Percentiles rank a stretch among this genome's conserved stretches.
Evolutionary conservation across 140 eudicot species (phyloP).

Genomic region (Erigeron philadelphicus): DNA sequence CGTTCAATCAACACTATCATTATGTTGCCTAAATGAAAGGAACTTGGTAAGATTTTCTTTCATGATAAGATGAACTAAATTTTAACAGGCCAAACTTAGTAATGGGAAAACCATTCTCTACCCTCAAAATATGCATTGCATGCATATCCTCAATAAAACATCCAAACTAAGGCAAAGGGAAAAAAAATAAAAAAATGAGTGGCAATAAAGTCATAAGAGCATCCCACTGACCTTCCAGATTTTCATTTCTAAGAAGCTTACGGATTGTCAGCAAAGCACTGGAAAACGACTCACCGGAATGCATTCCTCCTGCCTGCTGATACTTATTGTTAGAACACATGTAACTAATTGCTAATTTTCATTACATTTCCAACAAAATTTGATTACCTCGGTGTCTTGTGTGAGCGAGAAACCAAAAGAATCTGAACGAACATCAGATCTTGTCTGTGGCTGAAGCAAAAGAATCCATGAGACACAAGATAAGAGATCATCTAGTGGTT

Average conservation of each 20-base stretch:
- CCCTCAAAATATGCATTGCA: background rate
- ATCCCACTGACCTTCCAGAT: conserved; percentile 48
- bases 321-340: conserved; percentile 16
- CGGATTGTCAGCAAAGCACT: conserved; percentile 48
- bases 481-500: conserved; percentile 73
- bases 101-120: conserved; percentile 1
- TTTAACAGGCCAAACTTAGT: background rate
- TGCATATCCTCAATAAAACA: background rate
- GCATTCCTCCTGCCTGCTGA: conserved; percentile 48
- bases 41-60: too few relatives aligned
- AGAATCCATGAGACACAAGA: conserved; percentile 81
- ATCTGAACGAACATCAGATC: conserved; percentile 44
- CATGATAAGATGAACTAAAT: too few relatives aligned
- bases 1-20: too few relatives aligned
- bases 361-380: background rate
- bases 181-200: background rate
- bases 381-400: conserved; percentile 64
- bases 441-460: conserved; percentile 62
- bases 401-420: conserved; percentile 81
- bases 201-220: background rate
- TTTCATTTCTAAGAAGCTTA: conserved; percentile 47
- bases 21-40: too few relatives aligned
- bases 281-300: conserved; percentile 49
- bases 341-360: background rate
- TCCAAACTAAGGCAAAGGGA: background rate